phyloP scores from a whole-genome alignment of 345 rosid genomes.

The Lepidium sativum region DNA sequence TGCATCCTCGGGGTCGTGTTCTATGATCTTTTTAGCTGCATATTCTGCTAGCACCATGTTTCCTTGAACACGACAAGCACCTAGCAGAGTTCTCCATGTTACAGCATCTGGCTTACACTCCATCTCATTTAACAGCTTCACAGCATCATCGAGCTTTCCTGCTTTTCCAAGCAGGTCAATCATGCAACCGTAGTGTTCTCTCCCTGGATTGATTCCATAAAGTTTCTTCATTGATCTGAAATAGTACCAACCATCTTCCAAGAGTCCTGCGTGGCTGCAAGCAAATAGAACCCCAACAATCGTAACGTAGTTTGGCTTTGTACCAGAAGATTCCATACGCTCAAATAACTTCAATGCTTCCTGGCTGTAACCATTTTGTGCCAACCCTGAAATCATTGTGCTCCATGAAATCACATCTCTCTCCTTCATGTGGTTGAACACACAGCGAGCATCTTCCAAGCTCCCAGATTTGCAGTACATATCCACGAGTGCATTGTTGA shows the following conservation, averaged over 20 bases:
- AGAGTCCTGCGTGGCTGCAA: constrained; percentile 66
- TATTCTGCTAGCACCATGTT: constrained; percentile 45
- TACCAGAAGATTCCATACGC: constrained; percentile 42
- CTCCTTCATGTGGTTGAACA: constrained; percentile 41
- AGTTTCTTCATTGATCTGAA: constrained; percentile 54
- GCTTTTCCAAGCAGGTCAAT: constrained; percentile 74
- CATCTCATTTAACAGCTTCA: constrained; percentile 50
- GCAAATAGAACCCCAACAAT: constrained; percentile 62
- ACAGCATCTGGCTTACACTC: constrained; percentile 55
- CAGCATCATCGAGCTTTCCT: constrained; percentile 57
- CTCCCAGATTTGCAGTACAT: constrained; percentile 76
- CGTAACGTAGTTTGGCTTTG: constrained; percentile 52
- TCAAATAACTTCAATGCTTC: constrained; percentile 51
- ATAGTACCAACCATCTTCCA: constrained; percentile 52
- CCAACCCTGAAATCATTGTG: constrained; percentile 70
- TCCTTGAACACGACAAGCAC: constrained; percentile 55
- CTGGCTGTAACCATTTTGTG: constrained; percentile 60
- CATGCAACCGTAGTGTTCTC: constrained; percentile 68
- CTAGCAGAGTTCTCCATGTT: constrained; percentile 58
- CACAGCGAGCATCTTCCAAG: constrained; percentile 44
- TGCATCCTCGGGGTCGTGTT: constrained; percentile 49
- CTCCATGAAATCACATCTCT: constrained; percentile 77
- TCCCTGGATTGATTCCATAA: constrained; percentile 53
- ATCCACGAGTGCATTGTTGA: constrained; percentile 61
- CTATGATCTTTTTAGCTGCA: constrained; percentile 51